These are phyloP conservation scores for Salvia sclarea DNA, from an alignment of 305 asterid species.

Conservation along the genomic window DNA sequence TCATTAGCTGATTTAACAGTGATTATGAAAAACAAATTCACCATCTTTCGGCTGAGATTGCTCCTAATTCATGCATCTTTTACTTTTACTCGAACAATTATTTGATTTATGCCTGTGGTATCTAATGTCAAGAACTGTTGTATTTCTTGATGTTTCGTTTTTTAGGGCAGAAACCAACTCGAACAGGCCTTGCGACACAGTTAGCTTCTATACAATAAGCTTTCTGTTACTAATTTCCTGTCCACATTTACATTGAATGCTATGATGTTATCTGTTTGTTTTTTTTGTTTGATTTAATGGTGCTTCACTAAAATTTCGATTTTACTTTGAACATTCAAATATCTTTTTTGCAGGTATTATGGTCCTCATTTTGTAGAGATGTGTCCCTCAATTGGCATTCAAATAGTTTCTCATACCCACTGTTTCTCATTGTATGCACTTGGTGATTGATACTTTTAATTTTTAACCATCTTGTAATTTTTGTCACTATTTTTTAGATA, in stretches of 20 bases:
- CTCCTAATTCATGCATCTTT: too few species aligned
- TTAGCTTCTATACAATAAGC: constrained; percentile 43
- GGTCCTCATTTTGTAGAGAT: too few species aligned
- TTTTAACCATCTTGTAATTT: too few species aligned
- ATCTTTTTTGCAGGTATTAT: too few species aligned
- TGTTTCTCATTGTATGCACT: too few species aligned
- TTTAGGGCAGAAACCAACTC: constrained; percentile 36
- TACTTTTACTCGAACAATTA: background rate
- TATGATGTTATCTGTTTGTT: background rate
- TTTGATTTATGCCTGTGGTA: constrained; percentile 44
- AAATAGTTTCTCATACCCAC: too few species aligned
- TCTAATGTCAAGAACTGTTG: constrained; percentile 40
- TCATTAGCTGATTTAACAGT: constrained; percentile 36
- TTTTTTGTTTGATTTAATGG: too few species aligned
- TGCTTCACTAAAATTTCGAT: too few species aligned
- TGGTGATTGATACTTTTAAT: too few species aligned
- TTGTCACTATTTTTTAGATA: too few species aligned
- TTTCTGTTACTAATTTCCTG: constrained; percentile 66
- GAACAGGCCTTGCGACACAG: constrained; percentile 67
- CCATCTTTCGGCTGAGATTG: constrained; percentile 64
- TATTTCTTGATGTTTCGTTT: constrained; percentile 40
- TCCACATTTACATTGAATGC: constrained; percentile 29
- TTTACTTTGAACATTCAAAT: too few species aligned
- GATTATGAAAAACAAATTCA: constrained; percentile 45
- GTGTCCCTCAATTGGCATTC: too few species aligned